A percentile compares a stretch with the other conserved stretches of the same genome.
These are phyloP conservation scores for Termitomyces sp. DNA, from an alignment of 768 basidiomycete genomes.

Conservation along the genomic window DNA sequence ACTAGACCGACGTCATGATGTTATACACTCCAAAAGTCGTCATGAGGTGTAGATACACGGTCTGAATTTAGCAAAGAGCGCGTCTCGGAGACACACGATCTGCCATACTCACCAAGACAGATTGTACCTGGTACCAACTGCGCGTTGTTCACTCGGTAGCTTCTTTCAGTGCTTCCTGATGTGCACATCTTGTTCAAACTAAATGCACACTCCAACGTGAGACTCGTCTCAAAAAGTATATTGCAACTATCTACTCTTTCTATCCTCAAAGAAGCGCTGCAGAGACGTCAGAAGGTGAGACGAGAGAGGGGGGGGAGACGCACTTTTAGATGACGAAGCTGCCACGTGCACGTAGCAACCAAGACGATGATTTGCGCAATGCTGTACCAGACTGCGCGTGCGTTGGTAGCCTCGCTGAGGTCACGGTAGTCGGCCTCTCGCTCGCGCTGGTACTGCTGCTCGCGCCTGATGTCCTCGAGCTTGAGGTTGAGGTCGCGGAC, in stretches of 20 bases:
- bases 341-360: slow-evolving; percentile 86
- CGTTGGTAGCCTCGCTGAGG: slow-evolving; percentile 85
- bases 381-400: slow-evolving; percentile 94
- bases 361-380: slow-evolving; percentile 82
- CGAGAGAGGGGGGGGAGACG: neutral
- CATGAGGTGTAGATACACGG: too few species aligned
- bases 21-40: too few species aligned
- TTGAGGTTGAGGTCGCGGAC: slow-evolving; percentile 92
- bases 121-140: too few species aligned
- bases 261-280: slow-evolving; percentile 81
- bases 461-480: slow-evolving; percentile 86
- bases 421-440: slow-evolving; percentile 87
- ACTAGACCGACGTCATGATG: too few species aligned
- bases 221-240: neutral
- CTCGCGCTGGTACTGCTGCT: slow-evolving; percentile 98
- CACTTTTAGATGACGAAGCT: slow-evolving; percentile 86
- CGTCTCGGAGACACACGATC: too few species aligned
- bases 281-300: neutral
- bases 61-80: too few species aligned
- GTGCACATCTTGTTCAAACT: too few species aligned
- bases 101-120: too few species aligned
- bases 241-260: neutral
- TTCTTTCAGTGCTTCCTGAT: too few species aligned
- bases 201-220: too few species aligned
- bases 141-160: too few species aligned